These are phyloP conservation scores for Calonectria naviculata DNA, from an alignment of 2,329 filamentous ascomycete genomes.

Conservation along the genomic window DNA sequence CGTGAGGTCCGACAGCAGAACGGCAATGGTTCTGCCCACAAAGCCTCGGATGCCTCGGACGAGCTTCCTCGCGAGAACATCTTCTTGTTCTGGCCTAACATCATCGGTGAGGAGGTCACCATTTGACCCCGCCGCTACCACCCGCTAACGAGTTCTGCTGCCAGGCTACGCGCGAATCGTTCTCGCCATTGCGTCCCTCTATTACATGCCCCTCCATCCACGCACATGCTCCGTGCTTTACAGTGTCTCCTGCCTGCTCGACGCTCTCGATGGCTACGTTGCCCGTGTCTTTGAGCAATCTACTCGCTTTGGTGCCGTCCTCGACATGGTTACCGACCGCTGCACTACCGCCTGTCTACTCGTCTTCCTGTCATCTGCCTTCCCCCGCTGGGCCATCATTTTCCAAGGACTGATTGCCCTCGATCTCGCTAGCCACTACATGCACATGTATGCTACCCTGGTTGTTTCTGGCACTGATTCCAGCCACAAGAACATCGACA, in stretches of 20 bases:
- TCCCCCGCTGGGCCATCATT: slow-evolving; percentile 91
- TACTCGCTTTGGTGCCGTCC: slow-evolving; percentile 93
- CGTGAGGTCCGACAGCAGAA: slow-evolving; percentile 50
- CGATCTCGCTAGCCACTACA: slow-evolving; percentile 96
- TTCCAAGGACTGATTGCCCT: slow-evolving; percentile 95
- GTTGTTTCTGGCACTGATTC: slow-evolving; percentile 84
- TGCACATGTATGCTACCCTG: slow-evolving; percentile 98
- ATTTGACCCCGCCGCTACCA: neutral
- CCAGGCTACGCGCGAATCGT: slow-evolving; percentile 82
- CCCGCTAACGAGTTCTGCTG: slow-evolving; percentile 26
- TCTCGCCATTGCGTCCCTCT: slow-evolving; percentile 88
- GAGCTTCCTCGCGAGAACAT: slow-evolving; percentile 73
- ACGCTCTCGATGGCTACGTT: slow-evolving; percentile 95
- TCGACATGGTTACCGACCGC: slow-evolving; percentile 99
- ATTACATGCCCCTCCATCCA: slow-evolving; percentile 99
- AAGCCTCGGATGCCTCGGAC: slow-evolving; percentile 47
- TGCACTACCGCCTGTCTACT: slow-evolving; percentile 96
- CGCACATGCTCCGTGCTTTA: slow-evolving; percentile 93
- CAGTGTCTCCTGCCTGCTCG: slow-evolving; percentile 92
- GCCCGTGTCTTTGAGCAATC: slow-evolving; percentile 85
- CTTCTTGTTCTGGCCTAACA: slow-evolving; percentile 84
- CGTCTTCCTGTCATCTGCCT: slow-evolving; percentile 94
- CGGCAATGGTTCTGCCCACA: slow-evolving; percentile 57
- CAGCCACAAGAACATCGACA: slow-evolving; percentile 95
- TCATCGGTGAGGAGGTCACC: slow-evolving; percentile 72